A percentile compares a stretch with the other conserved stretches of the same genome.
These are phyloP conservation scores for Acacia melanoxylon DNA, from an alignment of 306 rosid genomes.

Conservation along the genomic window DNA sequence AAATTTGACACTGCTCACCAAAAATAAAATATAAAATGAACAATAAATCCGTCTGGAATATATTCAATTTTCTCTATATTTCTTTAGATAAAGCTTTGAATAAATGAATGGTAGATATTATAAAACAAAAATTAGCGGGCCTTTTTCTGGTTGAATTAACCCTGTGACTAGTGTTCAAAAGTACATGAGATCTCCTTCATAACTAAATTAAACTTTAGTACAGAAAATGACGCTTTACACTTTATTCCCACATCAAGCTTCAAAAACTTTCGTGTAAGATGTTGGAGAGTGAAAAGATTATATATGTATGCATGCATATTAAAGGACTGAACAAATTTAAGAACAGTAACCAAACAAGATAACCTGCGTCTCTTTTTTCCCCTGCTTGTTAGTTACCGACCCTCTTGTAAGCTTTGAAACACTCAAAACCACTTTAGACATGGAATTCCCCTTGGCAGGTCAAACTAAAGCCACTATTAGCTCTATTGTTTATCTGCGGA, in stretches of 20 bases:
- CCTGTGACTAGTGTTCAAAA: background rate
- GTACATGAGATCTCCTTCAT: background rate
- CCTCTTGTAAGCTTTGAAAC: background rate
- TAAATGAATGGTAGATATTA: background rate
- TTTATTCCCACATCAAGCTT: background rate
- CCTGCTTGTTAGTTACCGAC: background rate
- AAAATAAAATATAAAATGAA: too few species aligned
- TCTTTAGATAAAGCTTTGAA: too few species aligned
- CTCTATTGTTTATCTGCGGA: background rate
- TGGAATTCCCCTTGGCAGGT: background rate
- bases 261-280: background rate
- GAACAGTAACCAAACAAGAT: too few species aligned
- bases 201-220: background rate
- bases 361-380: background rate
- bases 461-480: background rate
- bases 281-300: background rate
- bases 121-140: background rate
- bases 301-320: background rate
- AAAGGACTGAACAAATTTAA: background rate
- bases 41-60: too few species aligned
- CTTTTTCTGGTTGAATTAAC: background rate
- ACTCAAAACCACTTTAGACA: background rate
- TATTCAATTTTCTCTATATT: too few species aligned
- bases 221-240: background rate
- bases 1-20: too few species aligned